Conservation (phyloP, 805 yeast species). For the Saccharomycopsis amapae region DNA sequence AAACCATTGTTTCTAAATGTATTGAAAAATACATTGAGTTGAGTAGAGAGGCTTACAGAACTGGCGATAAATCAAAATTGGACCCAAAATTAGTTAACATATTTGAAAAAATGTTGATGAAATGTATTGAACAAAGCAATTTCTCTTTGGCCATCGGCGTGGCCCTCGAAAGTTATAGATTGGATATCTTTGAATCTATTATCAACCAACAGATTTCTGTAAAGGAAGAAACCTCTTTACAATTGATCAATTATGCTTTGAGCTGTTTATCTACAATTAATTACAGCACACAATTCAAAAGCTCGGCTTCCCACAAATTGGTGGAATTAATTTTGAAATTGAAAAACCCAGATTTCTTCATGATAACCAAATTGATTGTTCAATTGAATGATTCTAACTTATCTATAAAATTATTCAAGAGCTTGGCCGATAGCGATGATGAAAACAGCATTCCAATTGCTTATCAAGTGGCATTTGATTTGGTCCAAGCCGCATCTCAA, state of each 20-base stretch:
- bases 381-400: conserved; percentile 72
- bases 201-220: conserved; percentile 36
- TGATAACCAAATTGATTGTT: conserved; percentile 78
- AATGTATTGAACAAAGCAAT: conserved; percentile 68
- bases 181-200: conserved; percentile 67
- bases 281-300: conserved; percentile 58
- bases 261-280: conserved; percentile 60
- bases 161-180: conserved; percentile 78
- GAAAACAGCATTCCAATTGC: conserved; percentile 52
- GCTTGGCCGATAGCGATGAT: conserved; percentile 37
- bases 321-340: conserved; percentile 53
- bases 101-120: conserved; percentile 80
- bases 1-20: conserved; percentile 90
- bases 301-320: conserved; percentile 52
- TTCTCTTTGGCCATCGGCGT: conserved; percentile 81
- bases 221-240: conserved; percentile 47
- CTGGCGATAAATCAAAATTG: conserved; percentile 32
- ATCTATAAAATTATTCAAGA: conserved; percentile 63
- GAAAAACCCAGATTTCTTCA: conserved; percentile 69
- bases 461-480: conserved; percentile 91
- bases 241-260: conserved; percentile 65
- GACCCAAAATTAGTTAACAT: conserved; percentile 60
- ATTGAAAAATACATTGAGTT: conserved; percentile 70
- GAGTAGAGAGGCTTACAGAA: conserved; percentile 45
- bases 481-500: conserved; percentile 87